Percentiles rank a stretch among this genome's conserved stretches.
Evolutionary conservation across 495 filamentous ascomycete genomes (phyloP).

Genomic region (Saxispiralis lemnorum): DNA sequence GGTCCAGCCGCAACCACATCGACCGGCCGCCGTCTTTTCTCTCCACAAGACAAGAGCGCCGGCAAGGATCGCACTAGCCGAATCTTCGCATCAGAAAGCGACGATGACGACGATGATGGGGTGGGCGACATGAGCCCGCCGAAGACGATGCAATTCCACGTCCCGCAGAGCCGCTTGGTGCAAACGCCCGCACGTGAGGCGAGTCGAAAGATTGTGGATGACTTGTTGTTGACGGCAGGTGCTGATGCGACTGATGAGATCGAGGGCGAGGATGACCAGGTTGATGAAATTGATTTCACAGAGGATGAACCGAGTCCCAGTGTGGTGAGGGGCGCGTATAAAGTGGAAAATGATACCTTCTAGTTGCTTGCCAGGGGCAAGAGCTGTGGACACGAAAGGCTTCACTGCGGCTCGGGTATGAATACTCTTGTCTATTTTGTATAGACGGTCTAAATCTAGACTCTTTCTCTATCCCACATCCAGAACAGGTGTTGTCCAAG

Average conservation of each 20-base stretch:
- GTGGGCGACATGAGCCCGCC: conserved; percentile 57
- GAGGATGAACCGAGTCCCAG: conserved; percentile 14
- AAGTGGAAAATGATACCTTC: conserved; percentile 15
- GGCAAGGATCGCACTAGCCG: conserved; percentile 48
- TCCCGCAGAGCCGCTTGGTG: conserved; percentile 70
- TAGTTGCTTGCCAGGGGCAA: background rate
- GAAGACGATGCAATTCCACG: conserved; percentile 91
- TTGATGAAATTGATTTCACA: conserved; percentile 6
- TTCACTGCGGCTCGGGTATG: too few relatives aligned
- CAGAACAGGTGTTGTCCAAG: too few relatives aligned
- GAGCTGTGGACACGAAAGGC: too few relatives aligned
- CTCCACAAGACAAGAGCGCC: conserved; percentile 19
- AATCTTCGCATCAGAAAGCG: conserved; percentile 26
- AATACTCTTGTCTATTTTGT: too few relatives aligned
- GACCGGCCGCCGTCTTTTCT: conserved; percentile 11
- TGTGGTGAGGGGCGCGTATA: conserved; percentile 11
- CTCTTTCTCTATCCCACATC: too few relatives aligned
- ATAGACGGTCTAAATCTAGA: too few relatives aligned
- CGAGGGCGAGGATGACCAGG: conserved; percentile 2
- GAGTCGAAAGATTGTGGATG: conserved; percentile 76
- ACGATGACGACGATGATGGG: conserved; percentile 39
- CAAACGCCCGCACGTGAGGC: conserved; percentile 90
- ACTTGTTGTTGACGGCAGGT: conserved; percentile 73
- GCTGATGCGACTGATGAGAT: conserved; percentile 32
- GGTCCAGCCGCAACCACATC: conserved; percentile 25